Evolutionary conservation across 805 yeast species (phyloP), one percentile per base, ranked within the genome.

Genomic region (Zygoascus ofunaensis): DNA sequence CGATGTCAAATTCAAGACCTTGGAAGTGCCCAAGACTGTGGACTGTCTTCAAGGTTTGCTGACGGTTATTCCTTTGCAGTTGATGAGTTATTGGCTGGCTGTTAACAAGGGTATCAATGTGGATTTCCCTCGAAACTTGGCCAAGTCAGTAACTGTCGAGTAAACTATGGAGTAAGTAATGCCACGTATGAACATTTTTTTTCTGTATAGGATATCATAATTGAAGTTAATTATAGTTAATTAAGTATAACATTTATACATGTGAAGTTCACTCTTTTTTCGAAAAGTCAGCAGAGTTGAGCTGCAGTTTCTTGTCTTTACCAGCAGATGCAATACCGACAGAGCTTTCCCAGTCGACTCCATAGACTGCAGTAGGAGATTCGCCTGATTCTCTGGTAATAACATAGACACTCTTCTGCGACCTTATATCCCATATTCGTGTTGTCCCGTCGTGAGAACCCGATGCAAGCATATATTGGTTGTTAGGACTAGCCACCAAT

Each of bases 101-200:
- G 90, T 87, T 44, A 79, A 81, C 67, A 84, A 90, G 62, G 97
- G 97, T 34, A 82, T 85, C 55, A 95, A 92, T 61, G 98, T 94
- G 46, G 99, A 92, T 66, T 90, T 90, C 80, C 99, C 99, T 54
- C 80, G 98, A 70, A 92, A 92, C 72, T 76, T 92, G 69, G 99
- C 99, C 51, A 92, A 92, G 72, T 82, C 95, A 42, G 99, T 92
- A 46, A 92, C 99, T 39, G 98, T 92, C 51, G 97, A 87, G 71
- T 89, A 71, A 62, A n/a, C n/a, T n/a, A n/a, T n/a, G n/a, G 32
- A 14, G 12, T 14, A 14, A 26, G 8, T 10, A 10, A 14, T 8
- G 8, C 14, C 32, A 26, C 14, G 8, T 26, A 26, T 14, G 32
- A 26, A 26, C 8, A 14, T 26, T 26, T 26, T 26, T 26, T 10